These are phyloP conservation scores for Heliosperma pusillum DNA, from an alignment of 148 eudicot genomes.

Conservation along the genomic window DNA sequence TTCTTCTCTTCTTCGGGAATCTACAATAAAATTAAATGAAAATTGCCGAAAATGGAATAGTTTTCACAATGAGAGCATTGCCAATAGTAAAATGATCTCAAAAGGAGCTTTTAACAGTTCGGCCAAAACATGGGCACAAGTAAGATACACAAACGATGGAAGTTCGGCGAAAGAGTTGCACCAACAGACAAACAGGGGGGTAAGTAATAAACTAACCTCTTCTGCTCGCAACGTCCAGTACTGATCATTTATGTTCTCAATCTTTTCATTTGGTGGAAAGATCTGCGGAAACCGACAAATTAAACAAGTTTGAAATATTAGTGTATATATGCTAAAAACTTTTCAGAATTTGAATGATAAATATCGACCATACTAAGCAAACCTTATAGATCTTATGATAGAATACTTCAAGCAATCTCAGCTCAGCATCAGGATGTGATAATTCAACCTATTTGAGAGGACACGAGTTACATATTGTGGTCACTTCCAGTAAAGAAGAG, in stretches of 20 bases:
- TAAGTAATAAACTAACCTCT: constrained; percentile 86
- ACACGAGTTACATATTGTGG: constrained; percentile 10
- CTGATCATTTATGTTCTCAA: constrained; percentile 89
- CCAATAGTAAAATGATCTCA: background rate
- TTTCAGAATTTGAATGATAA: background rate
- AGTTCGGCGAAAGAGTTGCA: background rate
- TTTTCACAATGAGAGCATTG: background rate
- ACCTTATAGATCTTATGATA: constrained; percentile 55
- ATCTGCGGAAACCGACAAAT: constrained; percentile 42
- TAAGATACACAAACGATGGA: background rate
- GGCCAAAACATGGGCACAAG: background rate
- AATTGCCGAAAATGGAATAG: background rate
- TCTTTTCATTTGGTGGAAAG: constrained; percentile 73
- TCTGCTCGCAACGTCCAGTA: constrained; percentile 97
- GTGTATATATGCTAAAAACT: no score
- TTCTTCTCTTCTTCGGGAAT: constrained; percentile 91
- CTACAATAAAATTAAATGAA: constrained; percentile 32
- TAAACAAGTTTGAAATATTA: background rate
- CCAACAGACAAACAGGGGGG: background rate
- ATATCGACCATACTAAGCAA: background rate
- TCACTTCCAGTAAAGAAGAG: background rate
- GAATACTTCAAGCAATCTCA: constrained; percentile 49
- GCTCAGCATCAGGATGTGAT: constrained; percentile 52
- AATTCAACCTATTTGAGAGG: constrained; percentile 52
- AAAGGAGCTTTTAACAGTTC: background rate